Percentiles rank a stretch among this genome's conserved stretches.
phyloP scores from a whole-genome alignment of 108 stramenopile genomes.

The Asterionellopsis glacialis region DNA sequence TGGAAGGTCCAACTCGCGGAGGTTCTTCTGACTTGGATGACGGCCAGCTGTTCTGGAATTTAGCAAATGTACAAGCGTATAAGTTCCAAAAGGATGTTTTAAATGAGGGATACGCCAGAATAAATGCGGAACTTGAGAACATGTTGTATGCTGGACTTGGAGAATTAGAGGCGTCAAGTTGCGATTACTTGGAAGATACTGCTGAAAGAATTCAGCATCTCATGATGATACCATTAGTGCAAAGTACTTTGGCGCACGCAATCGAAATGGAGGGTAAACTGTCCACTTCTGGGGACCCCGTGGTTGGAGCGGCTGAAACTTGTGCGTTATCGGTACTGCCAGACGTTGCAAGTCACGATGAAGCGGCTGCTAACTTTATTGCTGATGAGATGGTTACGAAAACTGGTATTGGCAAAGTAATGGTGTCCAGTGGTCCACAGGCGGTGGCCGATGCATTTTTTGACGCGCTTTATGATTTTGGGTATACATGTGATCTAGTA shows the following conservation, averaged over 20 bases:
- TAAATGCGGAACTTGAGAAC: constrained; percentile 59
- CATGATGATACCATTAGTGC: constrained; percentile 64
- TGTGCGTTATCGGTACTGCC: constrained; percentile 70
- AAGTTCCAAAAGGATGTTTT: constrained; percentile 54
- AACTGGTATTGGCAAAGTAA: constrained; percentile 28
- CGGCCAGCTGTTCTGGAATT: constrained; percentile 68
- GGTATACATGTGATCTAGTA: constrained; percentile 45
- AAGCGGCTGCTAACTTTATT: constrained; percentile 38
- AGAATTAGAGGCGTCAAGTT: constrained; percentile 51
- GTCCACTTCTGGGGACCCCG: constrained; percentile 20
- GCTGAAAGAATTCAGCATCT: constrained; percentile 41
- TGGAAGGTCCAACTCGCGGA: constrained; percentile 59
- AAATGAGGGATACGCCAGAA: constrained; percentile 44
- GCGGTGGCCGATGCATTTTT: constrained; percentile 68
- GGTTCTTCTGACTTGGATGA: constrained; percentile 58
- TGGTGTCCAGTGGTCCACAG: constrained; percentile 45
- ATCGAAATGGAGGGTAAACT: constrained; percentile 34
- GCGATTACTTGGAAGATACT: constrained; percentile 49
- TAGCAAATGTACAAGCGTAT: constrained; percentile 60
- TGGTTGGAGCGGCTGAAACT: constrained; percentile 50
- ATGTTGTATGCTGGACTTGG: constrained; percentile 64
- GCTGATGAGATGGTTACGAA: constrained; percentile 60
- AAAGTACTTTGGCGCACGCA: constrained; percentile 68
- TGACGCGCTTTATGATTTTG: constrained; percentile 39
- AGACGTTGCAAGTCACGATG: constrained; percentile 45